Evolutionary conservation across 1,284 basidiomycete genomes (phyloP), one percentile per base, ranked within the genome.

Genomic region (Puccinia horiana): DNA sequence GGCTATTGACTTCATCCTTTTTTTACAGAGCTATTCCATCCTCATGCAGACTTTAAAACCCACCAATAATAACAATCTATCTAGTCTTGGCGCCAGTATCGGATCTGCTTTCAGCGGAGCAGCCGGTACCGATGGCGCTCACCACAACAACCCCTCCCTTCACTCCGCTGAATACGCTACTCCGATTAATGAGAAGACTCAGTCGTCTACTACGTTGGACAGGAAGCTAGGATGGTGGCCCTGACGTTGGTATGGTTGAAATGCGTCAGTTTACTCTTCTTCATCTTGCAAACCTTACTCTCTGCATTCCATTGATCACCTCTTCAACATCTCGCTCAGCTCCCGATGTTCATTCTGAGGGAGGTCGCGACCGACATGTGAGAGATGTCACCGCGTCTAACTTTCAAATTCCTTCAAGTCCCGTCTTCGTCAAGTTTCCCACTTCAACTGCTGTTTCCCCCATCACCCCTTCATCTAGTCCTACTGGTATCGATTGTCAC

Each of bases 321-420:
- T 52, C 16, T 76, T 29, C n/a, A 40, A 6, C 5, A 44, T 37
- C 11, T 69, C n/a, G 26, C 37, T 23, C 65, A 81, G 79, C 79
- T 81, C 72, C 79, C 72, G 79, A 81, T 75, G 58, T 40, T 61
- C 23, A 44, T 32, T 74, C 32, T 58, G 54, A 58, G 56, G 78
- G 78, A 80, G 79, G 79, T 81, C 79, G 79, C 79, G 79, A 81
- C 54, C 79, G 72, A 81, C 79, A 81, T 81, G 79, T 81, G 79
- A 81, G 79, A 81, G 79, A 75, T 81, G 79, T 81, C 58, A 81
- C 79, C 79, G 79, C 79, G 79, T 58, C 79, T 26, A 35, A 70
- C 40, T 80, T 80, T 56, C 63, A 47, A 23, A 40, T 54, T 73
- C 23, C 69, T 72, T 74, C 56, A 49, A 14, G 79, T 75, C 52